Percentiles rank a stretch among this genome's conserved stretches.
phyloP scores from a whole-genome alignment of 495 filamentous ascomycete genomes.

The Penicillium ucsense region DNA sequence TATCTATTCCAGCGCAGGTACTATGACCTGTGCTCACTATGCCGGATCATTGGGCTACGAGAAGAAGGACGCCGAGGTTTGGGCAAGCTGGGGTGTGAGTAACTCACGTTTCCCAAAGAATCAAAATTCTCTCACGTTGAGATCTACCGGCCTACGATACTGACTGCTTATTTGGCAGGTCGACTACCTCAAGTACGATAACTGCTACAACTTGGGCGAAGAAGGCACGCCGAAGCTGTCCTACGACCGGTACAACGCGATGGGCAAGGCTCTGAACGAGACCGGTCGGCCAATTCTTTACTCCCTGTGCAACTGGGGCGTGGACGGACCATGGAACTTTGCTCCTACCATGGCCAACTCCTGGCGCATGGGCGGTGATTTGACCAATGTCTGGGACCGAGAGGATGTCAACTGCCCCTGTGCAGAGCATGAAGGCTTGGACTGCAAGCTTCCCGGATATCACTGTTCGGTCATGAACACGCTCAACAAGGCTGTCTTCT shows the following conservation, averaged over 20 bases:
- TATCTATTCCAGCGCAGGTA: constrained; percentile 43
- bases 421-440: constrained; percentile 22
- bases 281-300: constrained; percentile 52
- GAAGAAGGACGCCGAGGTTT: constrained; percentile 49
- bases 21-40: constrained; percentile 36
- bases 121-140: not conserved
- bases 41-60: constrained; percentile 51
- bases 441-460: constrained; percentile 42
- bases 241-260: constrained; percentile 45
- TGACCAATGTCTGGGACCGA: constrained; percentile 13
- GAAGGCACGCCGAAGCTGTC: constrained; percentile 37
- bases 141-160: constrained; percentile 1
- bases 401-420: constrained; percentile 31
- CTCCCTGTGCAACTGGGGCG: constrained; percentile 50
- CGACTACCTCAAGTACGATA: constrained; percentile 61
- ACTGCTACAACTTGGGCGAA: constrained; percentile 51
- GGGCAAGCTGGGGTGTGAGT: constrained; percentile 50
- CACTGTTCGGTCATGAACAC: constrained; percentile 44
- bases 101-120: not conserved
- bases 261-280: constrained; percentile 51
- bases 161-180: not conserved
- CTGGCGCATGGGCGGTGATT: constrained; percentile 46
- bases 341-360: constrained; percentile 47
- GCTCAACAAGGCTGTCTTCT: constrained; percentile 39
- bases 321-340: constrained; percentile 45